A percentile compares a stretch with the other conserved stretches of the same genome.
Evolutionary conservation across 352 stramenopile species (phyloP).

Genomic region (Globisporangium recalcitrans): DNA sequence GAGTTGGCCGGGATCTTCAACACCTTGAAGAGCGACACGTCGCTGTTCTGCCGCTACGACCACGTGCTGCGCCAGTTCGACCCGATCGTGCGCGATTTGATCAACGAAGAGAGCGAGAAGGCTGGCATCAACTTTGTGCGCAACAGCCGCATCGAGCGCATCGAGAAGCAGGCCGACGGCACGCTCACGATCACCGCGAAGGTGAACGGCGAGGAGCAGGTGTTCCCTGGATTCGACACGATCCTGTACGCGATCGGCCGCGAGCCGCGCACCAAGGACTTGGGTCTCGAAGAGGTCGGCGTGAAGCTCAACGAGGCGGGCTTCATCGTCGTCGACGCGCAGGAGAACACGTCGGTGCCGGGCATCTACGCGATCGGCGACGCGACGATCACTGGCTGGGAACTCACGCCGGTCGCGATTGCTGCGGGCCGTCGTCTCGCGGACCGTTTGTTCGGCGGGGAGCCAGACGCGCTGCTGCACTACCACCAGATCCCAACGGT

Average conservation of each 20-base stretch:
- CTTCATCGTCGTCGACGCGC: constrained; percentile 89
- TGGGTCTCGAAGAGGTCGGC: constrained; percentile 79
- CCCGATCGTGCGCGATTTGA: constrained; percentile 72
- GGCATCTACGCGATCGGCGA: constrained; percentile 92
- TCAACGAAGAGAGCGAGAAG: constrained; percentile 76
- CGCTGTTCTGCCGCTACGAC: constrained; percentile 86
- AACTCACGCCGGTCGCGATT: constrained; percentile 88
- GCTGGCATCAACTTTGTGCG: constrained; percentile 47
- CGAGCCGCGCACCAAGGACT: constrained; percentile 74
- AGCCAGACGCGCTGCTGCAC: constrained; percentile 63
- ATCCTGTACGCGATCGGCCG: constrained; percentile 83
- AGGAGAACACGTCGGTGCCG: constrained; percentile 86
- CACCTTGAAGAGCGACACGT: constrained; percentile 89
- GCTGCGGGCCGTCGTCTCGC: constrained; percentile 85
- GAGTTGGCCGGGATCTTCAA: constrained; percentile 96
- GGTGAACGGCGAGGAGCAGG: constrained; percentile 51
- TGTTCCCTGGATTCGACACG: constrained; percentile 35
- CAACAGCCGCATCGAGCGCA: constrained; percentile 52
- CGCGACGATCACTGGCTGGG: constrained; percentile 68
- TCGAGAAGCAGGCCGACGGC: constrained; percentile 83
- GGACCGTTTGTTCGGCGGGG: constrained; percentile 88
- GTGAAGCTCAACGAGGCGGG: constrained; percentile 68
- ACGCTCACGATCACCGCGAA: constrained; percentile 63
- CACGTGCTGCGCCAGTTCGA: constrained; percentile 89
- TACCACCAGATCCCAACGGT: constrained; percentile 96